These are phyloP conservation scores for Pseudogymnoascus sp. DNA, from an alignment of 2,329 filamentous ascomycete genomes.

Conservation along the genomic window DNA sequence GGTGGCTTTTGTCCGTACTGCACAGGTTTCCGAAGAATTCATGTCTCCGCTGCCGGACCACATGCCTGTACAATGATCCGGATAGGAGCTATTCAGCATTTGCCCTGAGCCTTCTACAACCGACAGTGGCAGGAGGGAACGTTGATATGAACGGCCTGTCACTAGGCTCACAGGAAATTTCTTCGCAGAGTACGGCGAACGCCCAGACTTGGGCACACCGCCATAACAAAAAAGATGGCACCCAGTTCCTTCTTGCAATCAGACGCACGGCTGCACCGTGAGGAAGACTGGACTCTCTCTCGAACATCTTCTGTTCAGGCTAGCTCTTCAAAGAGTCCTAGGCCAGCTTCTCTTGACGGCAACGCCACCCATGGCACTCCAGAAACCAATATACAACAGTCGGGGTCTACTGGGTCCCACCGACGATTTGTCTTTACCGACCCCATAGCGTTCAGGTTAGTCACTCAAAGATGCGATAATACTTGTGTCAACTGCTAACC, in stretches of 20 bases:
- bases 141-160: background rate
- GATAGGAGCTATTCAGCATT: background rate
- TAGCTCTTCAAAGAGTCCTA: background rate
- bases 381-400: background rate
- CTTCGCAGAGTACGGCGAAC: background rate
- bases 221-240: background rate
- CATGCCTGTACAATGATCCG: constrained; percentile 7
- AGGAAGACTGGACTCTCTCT: constrained; percentile 10
- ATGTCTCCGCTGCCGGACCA: background rate
- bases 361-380: constrained; percentile 10
- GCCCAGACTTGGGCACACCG: background rate
- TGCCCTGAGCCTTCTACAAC: background rate
- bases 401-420: background rate
- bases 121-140: background rate
- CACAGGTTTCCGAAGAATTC: background rate
- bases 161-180: background rate
- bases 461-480: background rate
- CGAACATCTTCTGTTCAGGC: background rate
- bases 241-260: background rate
- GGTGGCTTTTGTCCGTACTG: background rate
- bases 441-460: constrained; percentile 52
- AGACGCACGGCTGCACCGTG: constrained; percentile 2
- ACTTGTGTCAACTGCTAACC: constrained; percentile 9
- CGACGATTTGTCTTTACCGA: constrained; percentile 59
- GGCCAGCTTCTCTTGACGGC: constrained; percentile 4